A percentile compares a stretch with the other conserved stretches of the same genome.
phyloP scores from a whole-genome alignment of 176 grass and related monocot species.

The Tuctoria greenei region DNA sequence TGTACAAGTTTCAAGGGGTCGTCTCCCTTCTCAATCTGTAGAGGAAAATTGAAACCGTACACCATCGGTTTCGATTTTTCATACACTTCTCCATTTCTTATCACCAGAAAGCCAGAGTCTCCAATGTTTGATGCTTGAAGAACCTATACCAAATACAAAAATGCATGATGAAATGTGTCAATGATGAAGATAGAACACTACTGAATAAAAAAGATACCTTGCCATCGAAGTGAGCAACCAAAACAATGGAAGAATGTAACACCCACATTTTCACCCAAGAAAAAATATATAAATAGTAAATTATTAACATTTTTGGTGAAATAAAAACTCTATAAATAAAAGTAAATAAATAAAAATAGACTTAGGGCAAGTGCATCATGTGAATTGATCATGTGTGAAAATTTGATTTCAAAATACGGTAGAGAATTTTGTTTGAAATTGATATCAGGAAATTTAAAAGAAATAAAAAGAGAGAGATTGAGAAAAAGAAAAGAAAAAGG shows the following conservation, averaged over 20 bases:
- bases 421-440: too few species aligned
- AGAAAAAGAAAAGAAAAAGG: too few species aligned
- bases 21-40: slow-evolving; percentile 85
- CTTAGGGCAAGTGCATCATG: too few species aligned
- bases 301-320: too few species aligned
- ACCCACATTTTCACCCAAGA: too few species aligned
- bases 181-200: not conserved
- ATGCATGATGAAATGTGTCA: not conserved
- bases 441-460: too few species aligned
- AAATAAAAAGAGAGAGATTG: too few species aligned
- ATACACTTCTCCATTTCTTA: slow-evolving; percentile 74
- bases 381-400: too few species aligned
- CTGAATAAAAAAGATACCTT: slow-evolving; percentile 50
- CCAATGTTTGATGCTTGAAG: slow-evolving; percentile 90
- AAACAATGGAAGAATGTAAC: slow-evolving; percentile 87
- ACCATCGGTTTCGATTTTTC: slow-evolving; percentile 80
- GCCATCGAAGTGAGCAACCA: slow-evolving; percentile 86
- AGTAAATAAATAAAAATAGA: too few species aligned
- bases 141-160: slow-evolving; percentile 37
- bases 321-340: too few species aligned
- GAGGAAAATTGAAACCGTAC: slow-evolving; percentile 96
- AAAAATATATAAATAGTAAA: too few species aligned
- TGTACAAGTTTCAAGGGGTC: slow-evolving; percentile 74
- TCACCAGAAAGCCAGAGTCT: slow-evolving; percentile 89
- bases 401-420: too few species aligned